Evolutionary conservation across 1,284 basidiomycete species (phyloP).

Genomic region (Naganishia albida): DNA sequence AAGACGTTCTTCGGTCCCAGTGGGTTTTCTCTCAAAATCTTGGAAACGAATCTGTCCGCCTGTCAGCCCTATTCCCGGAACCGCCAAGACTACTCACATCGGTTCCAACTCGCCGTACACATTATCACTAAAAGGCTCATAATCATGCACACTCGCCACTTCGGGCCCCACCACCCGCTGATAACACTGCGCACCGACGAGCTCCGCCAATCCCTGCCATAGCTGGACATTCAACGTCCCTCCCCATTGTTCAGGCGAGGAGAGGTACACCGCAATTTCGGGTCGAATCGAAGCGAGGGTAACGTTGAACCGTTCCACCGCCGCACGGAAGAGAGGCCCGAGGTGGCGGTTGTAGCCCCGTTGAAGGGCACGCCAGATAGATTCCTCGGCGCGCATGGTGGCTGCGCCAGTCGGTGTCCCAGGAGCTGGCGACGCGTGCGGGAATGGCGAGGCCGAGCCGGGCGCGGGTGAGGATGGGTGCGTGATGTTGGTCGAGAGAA

Average conservation of each 20-base stretch:
- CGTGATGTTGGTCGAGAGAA: slow-evolving; percentile 39
- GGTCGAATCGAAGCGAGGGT: slow-evolving; percentile 55
- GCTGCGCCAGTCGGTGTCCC: slow-evolving; percentile 20
- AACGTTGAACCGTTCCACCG: slow-evolving; percentile 57
- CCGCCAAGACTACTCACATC: slow-evolving; percentile 37
- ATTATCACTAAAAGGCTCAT: slow-evolving; percentile 42
- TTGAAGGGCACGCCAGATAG: slow-evolving; percentile 58
- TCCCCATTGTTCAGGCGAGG: not conserved
- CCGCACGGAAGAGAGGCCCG: slow-evolving; percentile 56
- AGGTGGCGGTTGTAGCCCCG: slow-evolving; percentile 58
- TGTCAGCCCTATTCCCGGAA: not conserved
- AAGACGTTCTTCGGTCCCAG: slow-evolving; percentile 48
- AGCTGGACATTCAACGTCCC: slow-evolving; percentile 42
- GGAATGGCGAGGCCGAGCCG: slow-evolving; percentile 39
- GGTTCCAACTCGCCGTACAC: slow-evolving; percentile 53
- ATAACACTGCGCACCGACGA: slow-evolving; percentile 59
- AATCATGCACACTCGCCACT: slow-evolving; percentile 55
- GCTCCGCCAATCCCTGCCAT: slow-evolving; percentile 54
- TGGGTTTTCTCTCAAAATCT: slow-evolving; percentile 48
- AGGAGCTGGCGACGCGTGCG: slow-evolving; percentile 29
- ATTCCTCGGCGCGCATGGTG: slow-evolving; percentile 40
- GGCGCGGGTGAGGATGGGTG: slow-evolving; percentile 34
- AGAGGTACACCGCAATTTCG: slow-evolving; percentile 41
- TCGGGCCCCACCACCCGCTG: slow-evolving; percentile 59
- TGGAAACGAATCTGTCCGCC: slow-evolving; percentile 46